These are phyloP conservation scores for Sugiyamaella floridensis DNA, from an alignment of 805 yeast genomes.

Conservation along the genomic window DNA sequence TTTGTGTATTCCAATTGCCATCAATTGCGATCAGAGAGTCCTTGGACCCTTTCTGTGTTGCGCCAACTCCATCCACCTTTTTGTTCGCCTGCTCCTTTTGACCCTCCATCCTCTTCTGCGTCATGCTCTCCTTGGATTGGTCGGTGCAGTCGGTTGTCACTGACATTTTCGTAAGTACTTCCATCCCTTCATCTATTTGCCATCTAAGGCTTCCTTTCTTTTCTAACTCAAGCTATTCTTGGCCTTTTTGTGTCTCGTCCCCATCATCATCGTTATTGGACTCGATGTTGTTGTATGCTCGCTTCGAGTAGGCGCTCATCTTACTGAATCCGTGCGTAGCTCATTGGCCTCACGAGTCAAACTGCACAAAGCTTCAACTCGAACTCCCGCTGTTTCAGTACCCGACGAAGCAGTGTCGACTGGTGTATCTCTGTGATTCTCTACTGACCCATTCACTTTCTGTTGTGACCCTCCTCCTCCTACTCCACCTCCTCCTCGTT, in stretches of 20 bases:
- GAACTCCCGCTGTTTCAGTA: not conserved
- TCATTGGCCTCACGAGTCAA: not conserved
- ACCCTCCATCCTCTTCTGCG: not conserved
- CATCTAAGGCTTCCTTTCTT: not conserved
- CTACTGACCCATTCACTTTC: not conserved
- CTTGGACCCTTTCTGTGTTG: no score
- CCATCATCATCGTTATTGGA: constrained; percentile 17
- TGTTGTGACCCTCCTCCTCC: not conserved
- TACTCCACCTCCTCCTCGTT: no score
- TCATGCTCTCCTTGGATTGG: not conserved
- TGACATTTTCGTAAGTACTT: constrained; percentile 14
- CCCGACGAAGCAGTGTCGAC: not conserved
- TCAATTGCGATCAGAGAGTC: no score
- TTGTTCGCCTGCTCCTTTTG: not conserved
- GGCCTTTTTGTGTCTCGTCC: constrained; percentile 40
- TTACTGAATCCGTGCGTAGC: constrained; percentile 3
- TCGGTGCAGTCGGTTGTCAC: constrained; percentile 3
- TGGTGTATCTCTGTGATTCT: not conserved
- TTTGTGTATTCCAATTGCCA: no score
- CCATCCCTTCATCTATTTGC: not conserved
- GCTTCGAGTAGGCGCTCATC: constrained; percentile 1
- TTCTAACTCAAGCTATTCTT: constrained; percentile 13
- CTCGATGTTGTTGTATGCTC: constrained; percentile 17
- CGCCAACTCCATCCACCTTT: not conserved
- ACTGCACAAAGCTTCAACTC: not conserved